Evolutionary conservation across 2,329 filamentous ascomycete genomes (phyloP), one percentile per base, ranked within the genome.

Genomic region (Aspergillus neotritici): DNA sequence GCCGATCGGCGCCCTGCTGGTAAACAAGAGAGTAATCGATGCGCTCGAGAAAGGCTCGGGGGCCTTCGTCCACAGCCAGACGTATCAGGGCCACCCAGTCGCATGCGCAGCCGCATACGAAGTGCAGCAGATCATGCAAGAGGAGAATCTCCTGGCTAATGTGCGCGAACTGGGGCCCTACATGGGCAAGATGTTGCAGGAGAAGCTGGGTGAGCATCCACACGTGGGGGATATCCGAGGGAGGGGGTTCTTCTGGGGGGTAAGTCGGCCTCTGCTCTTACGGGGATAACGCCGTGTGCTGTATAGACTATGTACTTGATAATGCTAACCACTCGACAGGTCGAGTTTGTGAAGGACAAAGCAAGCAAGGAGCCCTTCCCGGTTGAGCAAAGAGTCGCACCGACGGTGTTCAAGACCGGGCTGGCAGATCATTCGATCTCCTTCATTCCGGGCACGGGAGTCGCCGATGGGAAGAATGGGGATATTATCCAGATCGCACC

Each of bases 341-440:
- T 81, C 37, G 77, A 80, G 46, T 77, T 80, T 44, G 76, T 80
- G 7, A 55, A 64, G 29, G 66, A 79, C 54, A 78, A 75, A 50
- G 43, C 46, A 3, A 73, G 67, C 0, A 79, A 77, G 50, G 60
- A 68, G 47, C 67, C 76, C 0, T 80, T 79, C 47, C 62, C 69
- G 6, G 62, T 69, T 0, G 53, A 54, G 0, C 49, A 66, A 3
- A 60, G 55, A 2, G 57, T 79, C 3, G 67, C 74, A 2, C 66
- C 62, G 57, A 64, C 61, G 1, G 57, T 80, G 1, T 71, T 75
- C 39, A 64, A 72, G 31, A 65, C 69, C 39, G 76, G 75, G 1
- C 41, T 65, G 8, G 53, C 50, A 7, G 51, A 51, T 32, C 66
- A 71, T 60, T 67, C 65, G 32, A 72, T 80, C 43, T 70, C 69